Evolutionary conservation across 2,329 filamentous ascomycete genomes (phyloP).

Genomic region (Xenosphaeropsis pyriputrescens): DNA sequence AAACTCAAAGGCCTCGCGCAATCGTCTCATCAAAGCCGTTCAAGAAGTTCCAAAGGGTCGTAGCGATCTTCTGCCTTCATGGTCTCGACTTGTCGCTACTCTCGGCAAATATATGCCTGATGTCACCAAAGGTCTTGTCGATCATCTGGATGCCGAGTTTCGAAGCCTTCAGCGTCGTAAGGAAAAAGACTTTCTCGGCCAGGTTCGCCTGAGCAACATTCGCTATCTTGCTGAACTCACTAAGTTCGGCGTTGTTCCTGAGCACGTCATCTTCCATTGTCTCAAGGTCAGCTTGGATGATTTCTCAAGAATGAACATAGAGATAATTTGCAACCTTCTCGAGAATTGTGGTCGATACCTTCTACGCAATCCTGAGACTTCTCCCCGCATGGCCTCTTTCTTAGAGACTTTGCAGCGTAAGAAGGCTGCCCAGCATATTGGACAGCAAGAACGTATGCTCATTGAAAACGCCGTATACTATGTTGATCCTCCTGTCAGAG

Average conservation of each 20-base stretch:
- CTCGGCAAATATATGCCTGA: conserved; percentile 90
- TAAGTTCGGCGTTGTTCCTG: conserved; percentile 94
- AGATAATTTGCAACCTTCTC: conserved; percentile 89
- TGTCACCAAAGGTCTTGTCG: conserved; percentile 79
- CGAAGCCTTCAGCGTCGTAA: conserved; percentile 92
- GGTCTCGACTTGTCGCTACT: conserved; percentile 85
- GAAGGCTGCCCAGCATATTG: conserved; percentile 88
- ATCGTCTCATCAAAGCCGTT: conserved; percentile 80
- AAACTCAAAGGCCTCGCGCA: conserved; percentile 95
- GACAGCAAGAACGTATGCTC: conserved; percentile 92
- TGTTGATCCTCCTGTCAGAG: conserved; percentile 85
- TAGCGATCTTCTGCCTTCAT: conserved; percentile 77
- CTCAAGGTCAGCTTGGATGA: conserved; percentile 95
- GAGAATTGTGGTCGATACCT: conserved; percentile 95
- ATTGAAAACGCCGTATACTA: conserved; percentile 98
- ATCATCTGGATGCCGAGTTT: conserved; percentile 92
- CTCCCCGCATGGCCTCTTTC: conserved; percentile 85
- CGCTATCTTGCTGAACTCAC: conserved; percentile 96
- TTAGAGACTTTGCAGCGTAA: conserved; percentile 90
- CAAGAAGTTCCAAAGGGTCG: conserved; percentile 92
- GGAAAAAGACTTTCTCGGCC: conserved; percentile 91
- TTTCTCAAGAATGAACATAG: conserved; percentile 97
- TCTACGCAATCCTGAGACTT: conserved; percentile 81
- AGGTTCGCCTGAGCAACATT: conserved; percentile 86
- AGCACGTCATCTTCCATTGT: conserved; percentile 98